Evolutionary conservation across 2,329 filamentous ascomycete species (phyloP), one percentile per base, ranked within the genome.

Genomic region (Coleophoma eucalyptorum): DNA sequence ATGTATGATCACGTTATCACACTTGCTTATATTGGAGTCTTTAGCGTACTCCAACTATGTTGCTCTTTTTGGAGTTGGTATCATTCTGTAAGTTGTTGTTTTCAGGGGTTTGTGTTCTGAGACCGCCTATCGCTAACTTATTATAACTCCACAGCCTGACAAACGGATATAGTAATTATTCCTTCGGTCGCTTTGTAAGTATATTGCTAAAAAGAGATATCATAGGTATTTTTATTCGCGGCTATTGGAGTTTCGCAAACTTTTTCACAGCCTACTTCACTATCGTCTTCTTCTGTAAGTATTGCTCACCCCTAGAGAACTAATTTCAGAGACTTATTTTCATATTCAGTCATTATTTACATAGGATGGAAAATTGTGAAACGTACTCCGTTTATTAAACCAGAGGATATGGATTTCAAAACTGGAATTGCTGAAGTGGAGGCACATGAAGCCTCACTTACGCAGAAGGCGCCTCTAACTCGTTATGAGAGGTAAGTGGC

Each of bases 191-290:
- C n/a, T n/a, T n/a, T n/a, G n/a, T n/a, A n/a, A n/a, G n/a, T n/a
- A n/a, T n/a, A n/a, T n/a, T n/a, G n/a, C n/a, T n/a, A n/a, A n/a
- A n/a, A n/a, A 37, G 13, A 37, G 13, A 13, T 37, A 16, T 13
- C 4, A 15, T 90, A 68, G 79, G 84, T 38, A 79, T 86, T n/a
- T 91, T 92, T 64, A 85, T 85, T 65, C 79, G 81, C 0, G 69
- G 73, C 11, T 72, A 83, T 31, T 92, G 84, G 79, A 78, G 74
- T 19, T 77, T 76, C 0, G 72, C 75, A 6, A 74, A 74, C 60
- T 93, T 94, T 60, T 52, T 85, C 20, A 79, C 80, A 0, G 76
- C 69, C 60, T 90, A 84, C 60, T 73, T 87, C 60, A 86, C 77
- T 10, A 71, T 86, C 0, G 83, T 74, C 46, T 78, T 75, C 58